These are phyloP conservation scores for Capronia epimyces DNA, from an alignment of 2,329 filamentous ascomycete genomes.

Conservation along the genomic window DNA sequence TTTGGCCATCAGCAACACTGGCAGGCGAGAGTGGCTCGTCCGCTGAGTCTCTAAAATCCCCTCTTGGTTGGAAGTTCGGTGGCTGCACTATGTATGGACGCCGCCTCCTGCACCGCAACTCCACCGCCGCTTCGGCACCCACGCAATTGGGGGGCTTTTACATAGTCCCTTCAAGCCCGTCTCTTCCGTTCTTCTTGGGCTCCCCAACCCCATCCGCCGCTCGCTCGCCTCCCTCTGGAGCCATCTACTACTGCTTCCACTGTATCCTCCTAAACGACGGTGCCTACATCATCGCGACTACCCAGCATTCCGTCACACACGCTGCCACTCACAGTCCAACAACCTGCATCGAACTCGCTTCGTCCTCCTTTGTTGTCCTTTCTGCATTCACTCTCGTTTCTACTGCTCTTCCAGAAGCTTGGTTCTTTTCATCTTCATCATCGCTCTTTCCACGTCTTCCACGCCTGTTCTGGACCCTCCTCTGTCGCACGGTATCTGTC, in stretches of 20 bases:
- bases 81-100: background rate
- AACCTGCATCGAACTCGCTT: conserved; percentile 5
- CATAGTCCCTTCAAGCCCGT: background rate
- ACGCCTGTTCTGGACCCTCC: background rate
- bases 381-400: background rate
- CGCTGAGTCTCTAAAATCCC: background rate
- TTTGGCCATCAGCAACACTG: background rate
- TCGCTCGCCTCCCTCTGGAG: background rate
- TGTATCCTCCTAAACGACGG: background rate
- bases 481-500: conserved; percentile 2
- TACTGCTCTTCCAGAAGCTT: background rate
- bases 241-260: background rate
- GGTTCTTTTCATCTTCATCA: background rate
- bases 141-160: background rate
- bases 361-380: background rate
- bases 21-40: background rate
- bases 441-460: conserved; percentile 13
- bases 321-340: background rate
- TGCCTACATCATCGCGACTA: background rate
- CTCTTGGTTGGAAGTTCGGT: background rate
- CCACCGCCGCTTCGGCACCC: background rate
- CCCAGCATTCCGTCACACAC: conserved; percentile 5
- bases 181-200: conserved; percentile 1
- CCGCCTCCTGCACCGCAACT: background rate
- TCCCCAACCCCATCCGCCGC: background rate